Conservation (phyloP, 164 flowering plant species). For the Stephania cephalantha region DNA sequence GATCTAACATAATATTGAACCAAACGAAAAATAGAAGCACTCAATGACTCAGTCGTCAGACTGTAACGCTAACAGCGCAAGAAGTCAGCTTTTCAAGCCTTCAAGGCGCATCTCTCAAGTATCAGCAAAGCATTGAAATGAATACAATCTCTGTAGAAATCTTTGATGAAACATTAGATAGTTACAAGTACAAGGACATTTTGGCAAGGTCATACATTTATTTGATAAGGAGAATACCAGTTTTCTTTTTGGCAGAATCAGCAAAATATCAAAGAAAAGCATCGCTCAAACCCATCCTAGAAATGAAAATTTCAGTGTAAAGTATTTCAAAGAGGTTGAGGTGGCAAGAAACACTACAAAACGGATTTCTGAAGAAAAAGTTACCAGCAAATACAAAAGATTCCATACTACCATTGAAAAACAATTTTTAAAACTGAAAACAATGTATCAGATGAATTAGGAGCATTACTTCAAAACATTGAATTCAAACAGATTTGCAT, state of each 20-base stretch:
- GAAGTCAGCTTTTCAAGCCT: too few species aligned
- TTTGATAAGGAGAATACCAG: neutral
- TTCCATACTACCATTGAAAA: neutral
- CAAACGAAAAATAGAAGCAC: neutral
- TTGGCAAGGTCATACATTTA: neutral
- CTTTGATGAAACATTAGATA: neutral
- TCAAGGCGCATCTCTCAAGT: neutral
- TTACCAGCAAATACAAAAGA: too few species aligned
- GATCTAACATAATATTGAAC: neutral
- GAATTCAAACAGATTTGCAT: too few species aligned
- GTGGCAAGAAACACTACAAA: neutral
- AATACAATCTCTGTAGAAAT: neutral
- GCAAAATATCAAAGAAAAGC: neutral
- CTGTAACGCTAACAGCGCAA: too few species aligned
- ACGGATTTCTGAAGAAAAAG: neutral
- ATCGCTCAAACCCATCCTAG: neutral
- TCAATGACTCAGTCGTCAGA: neutral
- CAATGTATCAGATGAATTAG: too few species aligned
- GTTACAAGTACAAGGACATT: neutral
- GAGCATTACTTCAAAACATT: too few species aligned
- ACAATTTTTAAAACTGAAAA: too few species aligned
- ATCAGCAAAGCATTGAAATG: neutral
- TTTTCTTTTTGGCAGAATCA: neutral
- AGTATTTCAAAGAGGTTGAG: neutral
- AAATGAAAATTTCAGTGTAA: neutral